Conservation (phyloP, 2,329 filamentous ascomycete species). For the Calonectria pseudoreteaudii region DNA sequence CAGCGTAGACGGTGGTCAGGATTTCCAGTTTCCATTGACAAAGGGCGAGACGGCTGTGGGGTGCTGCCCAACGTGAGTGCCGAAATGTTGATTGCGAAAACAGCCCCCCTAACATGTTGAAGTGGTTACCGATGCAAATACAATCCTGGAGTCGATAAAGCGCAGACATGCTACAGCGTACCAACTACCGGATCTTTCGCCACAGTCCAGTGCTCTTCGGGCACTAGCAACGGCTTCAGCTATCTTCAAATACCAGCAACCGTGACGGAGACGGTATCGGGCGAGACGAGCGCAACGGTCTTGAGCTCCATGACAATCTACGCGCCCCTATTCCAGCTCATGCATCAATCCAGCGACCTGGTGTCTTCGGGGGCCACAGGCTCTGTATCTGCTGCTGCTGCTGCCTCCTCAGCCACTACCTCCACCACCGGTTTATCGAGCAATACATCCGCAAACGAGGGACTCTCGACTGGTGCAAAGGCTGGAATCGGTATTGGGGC, state of each 20-base stretch:
- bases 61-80: conserved; percentile 47
- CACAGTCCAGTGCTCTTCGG: conserved; percentile 35
- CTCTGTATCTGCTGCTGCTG: conserved; percentile 6
- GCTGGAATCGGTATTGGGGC: conserved; percentile 32
- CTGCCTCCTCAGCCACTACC: not conserved
- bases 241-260: conserved; percentile 29
- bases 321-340: conserved; percentile 48
- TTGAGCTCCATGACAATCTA: conserved; percentile 29
- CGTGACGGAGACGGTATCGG: conserved; percentile 10
- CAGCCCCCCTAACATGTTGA: not conserved
- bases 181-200: conserved; percentile 32
- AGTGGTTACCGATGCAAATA: conserved; percentile 22
- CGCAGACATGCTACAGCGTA: conserved; percentile 27
- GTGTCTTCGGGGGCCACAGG: conserved; percentile 20
- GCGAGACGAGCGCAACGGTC: not conserved
- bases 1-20: conserved; percentile 36
- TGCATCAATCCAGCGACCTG: conserved; percentile 39
- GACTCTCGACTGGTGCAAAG: conserved; percentile 31
- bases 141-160: not conserved
- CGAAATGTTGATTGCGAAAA: not conserved
- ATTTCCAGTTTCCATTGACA: conserved; percentile 43
- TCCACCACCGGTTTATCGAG: not conserved
- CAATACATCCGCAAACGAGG: not conserved
- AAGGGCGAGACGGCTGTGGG: conserved; percentile 47
- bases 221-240: conserved; percentile 30